phyloP scores from a whole-genome alignment of 768 basidiomycete species.

The Lyophyllum semitale region DNA sequence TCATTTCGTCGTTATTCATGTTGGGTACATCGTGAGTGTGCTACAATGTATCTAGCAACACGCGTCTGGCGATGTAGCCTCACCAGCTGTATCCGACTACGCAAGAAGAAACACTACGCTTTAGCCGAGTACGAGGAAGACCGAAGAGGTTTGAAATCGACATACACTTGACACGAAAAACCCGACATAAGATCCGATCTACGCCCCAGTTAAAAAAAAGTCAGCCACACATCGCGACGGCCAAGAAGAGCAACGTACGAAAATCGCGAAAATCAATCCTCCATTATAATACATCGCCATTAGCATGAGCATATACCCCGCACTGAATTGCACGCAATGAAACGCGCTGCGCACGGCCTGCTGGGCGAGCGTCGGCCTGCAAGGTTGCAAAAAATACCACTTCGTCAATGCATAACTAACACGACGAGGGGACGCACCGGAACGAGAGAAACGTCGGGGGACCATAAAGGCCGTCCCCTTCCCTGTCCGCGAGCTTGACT shows the following conservation, averaged over 20 bases:
- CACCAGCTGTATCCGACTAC: too few species aligned
- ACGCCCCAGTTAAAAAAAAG: neutral
- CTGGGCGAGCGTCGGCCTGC: neutral
- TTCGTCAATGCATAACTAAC: neutral
- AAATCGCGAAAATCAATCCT: neutral
- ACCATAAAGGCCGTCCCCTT: neutral
- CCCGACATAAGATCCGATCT: neutral
- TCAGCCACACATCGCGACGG: neutral
- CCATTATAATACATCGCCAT: conserved; percentile 5
- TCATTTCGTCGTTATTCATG: too few species aligned
- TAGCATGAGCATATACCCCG: conserved; percentile 2
- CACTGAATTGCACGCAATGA: neutral
- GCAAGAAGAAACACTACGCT: too few species aligned
- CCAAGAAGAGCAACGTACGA: neutral
- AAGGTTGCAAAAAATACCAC: too few species aligned
- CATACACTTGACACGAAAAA: conserved; percentile 1
- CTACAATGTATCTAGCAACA: too few species aligned
- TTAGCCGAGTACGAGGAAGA: too few species aligned
- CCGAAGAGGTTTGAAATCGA: too few species aligned
- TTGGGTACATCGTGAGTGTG: too few species aligned
- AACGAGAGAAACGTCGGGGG: neutral
- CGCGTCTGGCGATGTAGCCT: too few species aligned
- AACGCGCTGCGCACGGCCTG: neutral
- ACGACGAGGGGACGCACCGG: neutral
- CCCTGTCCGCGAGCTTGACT: neutral